Base-by-base conservation (phyloP, 768 basidiomycete species). In the Trametopsis cervina region DNA sequence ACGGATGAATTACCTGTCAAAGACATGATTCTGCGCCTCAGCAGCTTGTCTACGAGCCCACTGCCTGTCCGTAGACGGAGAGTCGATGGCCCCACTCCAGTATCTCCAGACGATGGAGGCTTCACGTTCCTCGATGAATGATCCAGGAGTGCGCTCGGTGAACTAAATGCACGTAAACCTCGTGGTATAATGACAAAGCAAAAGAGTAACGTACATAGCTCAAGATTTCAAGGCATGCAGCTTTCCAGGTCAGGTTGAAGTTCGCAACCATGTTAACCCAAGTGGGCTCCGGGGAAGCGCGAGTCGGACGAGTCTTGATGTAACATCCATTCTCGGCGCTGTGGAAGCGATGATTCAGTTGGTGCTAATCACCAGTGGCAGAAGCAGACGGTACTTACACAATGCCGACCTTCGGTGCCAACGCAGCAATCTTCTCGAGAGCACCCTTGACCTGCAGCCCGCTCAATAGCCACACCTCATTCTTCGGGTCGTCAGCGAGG, bases 11-110 rank as follows among this genome's bases (percentile, higher is more conserved):
- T 36, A 78, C 78, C 77, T 79, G 62, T 90, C 89, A 59, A 89
- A 91, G 53, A 91, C 88, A 57, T 92, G 90, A 65, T 93, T 93
- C 65, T 92, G 90, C 18, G 90, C 90, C 61, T 91, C 89, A 0
- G 88, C 87, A 1, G 90, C 90, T 60, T 92, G 89, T 18, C 90
- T 70, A 25, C 84, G 75, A 0, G 89, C 90, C 90, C 90, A 93
- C 47, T 78, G 79, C 10, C 83, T 72, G 57, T 88, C 85, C 0
- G 78, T 63, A 35, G 63, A 54, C 27, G 61, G 44, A 17, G 54
- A 60, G 27, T 70, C 65, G 4, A 61, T 55, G 12, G 63, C 58
- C 1, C 63, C 82, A 0, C 80, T 84, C 83, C 85, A 89, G 73
- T 84, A 93, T 0, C 88, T 76, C 87, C 89, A 93, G 3, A 90